Evolutionary conservation across 176 grass and related monocot genomes (phyloP), one percentile per base, ranked within the genome.

Genomic region (Aegilops tauschii): DNA sequence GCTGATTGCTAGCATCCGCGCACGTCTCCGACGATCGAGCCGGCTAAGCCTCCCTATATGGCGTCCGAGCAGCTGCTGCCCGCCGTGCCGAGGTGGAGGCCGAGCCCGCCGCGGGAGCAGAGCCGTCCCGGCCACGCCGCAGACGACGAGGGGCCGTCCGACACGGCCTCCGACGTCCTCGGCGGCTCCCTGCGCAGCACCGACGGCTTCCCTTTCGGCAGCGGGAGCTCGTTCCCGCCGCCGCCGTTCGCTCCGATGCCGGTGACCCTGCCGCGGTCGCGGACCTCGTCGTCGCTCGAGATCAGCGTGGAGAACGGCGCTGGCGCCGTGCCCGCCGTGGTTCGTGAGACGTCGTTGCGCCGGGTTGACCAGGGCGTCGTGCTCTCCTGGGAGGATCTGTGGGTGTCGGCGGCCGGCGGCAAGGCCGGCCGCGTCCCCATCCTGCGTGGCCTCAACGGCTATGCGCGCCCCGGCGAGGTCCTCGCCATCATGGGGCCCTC

Each of bases 401-500:
- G 89, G 88, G 94, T 99, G 18, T 87, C 92, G 8, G 92, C 92
- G 0, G 61, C 62, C 11, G 77, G 87, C 36, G 88, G 88, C 18
- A 94, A 86, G 50, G 35, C 80, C 34, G 82, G 82, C 34, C 78
- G 85, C 44, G 83, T 85, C 2, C 61, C 92, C 32, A 99, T 99
- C 50, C 90, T 99, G 4, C 76, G 82, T 65, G 93, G 82, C 12
- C 82, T 98, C 67, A 98, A 73, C 45, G 96, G 96, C 5, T 96
- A 90, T 28, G 96, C 93, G 1, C 79, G 47, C 50, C 93, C 92
- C 49, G 92, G 93, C 28, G 88, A 95, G 92, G 49, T 98, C 16
- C 81, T 98, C 74, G 92, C 93, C 70, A 93, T 98, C 86, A 98
- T 96, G 96, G 96, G 93, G 2, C 96, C 96, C 34, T 98, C 96